phyloP scores from a whole-genome alignment of 129 eudicot species.

The Arctium minus region DNA sequence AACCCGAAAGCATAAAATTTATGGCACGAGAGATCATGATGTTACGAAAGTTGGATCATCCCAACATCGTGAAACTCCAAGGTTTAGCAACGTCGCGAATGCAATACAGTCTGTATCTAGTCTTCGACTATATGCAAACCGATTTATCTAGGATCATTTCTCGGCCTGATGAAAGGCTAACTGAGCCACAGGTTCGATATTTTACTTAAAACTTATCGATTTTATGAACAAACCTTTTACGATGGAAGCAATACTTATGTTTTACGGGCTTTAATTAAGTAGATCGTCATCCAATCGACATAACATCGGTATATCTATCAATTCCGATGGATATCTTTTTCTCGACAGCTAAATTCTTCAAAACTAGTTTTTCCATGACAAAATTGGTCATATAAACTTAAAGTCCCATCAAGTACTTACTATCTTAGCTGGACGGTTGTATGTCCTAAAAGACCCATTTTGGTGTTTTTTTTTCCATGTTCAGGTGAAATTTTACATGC shows the following conservation, averaged over 20 bases:
- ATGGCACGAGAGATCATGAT: constrained; percentile 59
- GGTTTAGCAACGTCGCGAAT: constrained; percentile 54
- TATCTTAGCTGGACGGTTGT: not conserved
- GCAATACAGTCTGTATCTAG: constrained; percentile 45
- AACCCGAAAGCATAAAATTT: constrained; percentile 50
- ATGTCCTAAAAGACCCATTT: not conserved
- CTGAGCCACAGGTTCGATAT: constrained; percentile 38
- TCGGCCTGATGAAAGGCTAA: constrained; percentile 40
- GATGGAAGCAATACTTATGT: no score
- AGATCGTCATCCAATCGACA: no score
- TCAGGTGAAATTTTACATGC: constrained; percentile 51
- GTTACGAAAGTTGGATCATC: constrained; percentile 46
- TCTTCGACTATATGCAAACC: constrained; percentile 49
- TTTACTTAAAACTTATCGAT: not conserved
- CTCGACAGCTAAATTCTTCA: not conserved
- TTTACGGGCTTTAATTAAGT: no score
- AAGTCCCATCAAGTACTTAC: no score
- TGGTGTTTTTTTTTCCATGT: not conserved
- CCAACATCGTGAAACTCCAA: constrained; percentile 52
- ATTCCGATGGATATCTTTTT: no score
- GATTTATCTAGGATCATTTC: constrained; percentile 38
- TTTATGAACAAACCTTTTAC: not conserved
- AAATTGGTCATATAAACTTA: no score
- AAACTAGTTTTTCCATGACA: not conserved
- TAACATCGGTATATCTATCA: no score